phyloP scores from a whole-genome alignment of 2,329 filamentous ascomycete genomes.

The Arthrocladium fulminans region DNA sequence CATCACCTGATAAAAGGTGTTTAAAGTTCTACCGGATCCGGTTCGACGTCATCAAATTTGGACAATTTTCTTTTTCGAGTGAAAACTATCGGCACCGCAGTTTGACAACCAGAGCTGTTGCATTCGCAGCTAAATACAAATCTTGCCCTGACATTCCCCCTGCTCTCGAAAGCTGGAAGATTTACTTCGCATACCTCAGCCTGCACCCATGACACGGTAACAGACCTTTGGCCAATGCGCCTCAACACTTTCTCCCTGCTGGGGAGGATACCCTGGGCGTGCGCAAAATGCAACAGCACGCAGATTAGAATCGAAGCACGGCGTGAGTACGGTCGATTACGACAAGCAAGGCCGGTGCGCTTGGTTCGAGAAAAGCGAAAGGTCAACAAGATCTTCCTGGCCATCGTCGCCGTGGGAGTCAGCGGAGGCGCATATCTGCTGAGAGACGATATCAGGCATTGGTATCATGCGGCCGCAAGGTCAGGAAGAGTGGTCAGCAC shows the following conservation, averaged over 20 bases:
- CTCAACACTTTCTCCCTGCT: constrained; percentile 7
- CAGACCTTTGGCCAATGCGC: neutral
- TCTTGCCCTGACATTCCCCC: too few relatives aligned
- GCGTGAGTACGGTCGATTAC: constrained; percentile 3
- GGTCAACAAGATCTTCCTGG: constrained; percentile 12
- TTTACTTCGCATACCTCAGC: too few relatives aligned
- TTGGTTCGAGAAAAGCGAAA: neutral
- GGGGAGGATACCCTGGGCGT: constrained; percentile 6
- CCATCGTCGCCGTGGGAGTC: constrained; percentile 29
- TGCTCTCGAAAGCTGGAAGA: too few relatives aligned
- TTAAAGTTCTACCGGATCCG: too few relatives aligned
- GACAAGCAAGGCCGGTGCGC: constrained; percentile 3
- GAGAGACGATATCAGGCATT: constrained; percentile 62
- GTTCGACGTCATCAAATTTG: too few relatives aligned
- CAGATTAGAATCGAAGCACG: neutral
- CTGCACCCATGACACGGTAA: constrained; percentile 2
- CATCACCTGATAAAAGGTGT: too few relatives aligned
- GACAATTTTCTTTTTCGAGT: too few relatives aligned
- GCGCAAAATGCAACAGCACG: constrained; percentile 1
- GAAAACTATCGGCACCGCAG: too few relatives aligned
- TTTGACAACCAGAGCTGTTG: too few relatives aligned
- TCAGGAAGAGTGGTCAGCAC: constrained; percentile 68
- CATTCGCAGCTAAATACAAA: too few relatives aligned
- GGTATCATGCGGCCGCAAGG: constrained; percentile 65
- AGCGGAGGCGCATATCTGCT: constrained; percentile 41